Conservation (phyloP, 192 early-diverging fungal genomes). For the Umbelopsis ramanniana region DNA sequence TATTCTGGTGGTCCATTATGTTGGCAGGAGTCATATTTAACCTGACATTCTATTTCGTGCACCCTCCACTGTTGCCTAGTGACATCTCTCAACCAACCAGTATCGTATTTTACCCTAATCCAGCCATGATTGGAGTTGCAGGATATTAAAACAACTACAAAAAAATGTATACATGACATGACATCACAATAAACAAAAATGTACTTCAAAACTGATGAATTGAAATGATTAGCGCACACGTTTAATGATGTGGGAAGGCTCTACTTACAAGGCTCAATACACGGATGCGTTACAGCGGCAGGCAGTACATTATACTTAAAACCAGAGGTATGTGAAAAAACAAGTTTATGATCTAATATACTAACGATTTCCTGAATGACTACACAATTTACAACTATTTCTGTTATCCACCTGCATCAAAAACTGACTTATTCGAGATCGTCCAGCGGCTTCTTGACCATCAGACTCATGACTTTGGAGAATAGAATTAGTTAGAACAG, state of each 20-base stretch:
- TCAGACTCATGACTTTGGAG: slow-evolving; percentile 1
- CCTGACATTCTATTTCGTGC: slow-evolving; percentile 14
- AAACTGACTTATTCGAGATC: background rate
- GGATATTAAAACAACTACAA: background rate
- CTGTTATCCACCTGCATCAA: background rate
- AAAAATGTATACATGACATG: background rate
- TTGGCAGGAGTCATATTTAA: slow-evolving; percentile 34
- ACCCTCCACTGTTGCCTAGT: slow-evolving; percentile 11
- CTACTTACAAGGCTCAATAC: no score
- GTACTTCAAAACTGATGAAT: no score
- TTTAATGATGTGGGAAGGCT: no score
- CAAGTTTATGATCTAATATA: no score
- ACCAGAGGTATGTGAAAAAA: no score
- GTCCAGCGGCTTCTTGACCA: slow-evolving; percentile 1
- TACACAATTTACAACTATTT: background rate
- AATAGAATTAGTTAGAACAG: background rate
- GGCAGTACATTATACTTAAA: no score
- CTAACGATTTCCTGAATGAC: background rate
- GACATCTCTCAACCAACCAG: background rate
- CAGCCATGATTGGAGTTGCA: slow-evolving; percentile 10
- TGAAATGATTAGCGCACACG: no score
- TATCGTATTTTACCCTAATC: slow-evolving; percentile 33
- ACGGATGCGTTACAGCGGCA: no score
- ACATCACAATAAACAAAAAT: background rate
- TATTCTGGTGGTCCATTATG: slow-evolving; percentile 30